phyloP scores from a whole-genome alignment of 768 basidiomycete genomes.

The Suillus bovinus region DNA sequence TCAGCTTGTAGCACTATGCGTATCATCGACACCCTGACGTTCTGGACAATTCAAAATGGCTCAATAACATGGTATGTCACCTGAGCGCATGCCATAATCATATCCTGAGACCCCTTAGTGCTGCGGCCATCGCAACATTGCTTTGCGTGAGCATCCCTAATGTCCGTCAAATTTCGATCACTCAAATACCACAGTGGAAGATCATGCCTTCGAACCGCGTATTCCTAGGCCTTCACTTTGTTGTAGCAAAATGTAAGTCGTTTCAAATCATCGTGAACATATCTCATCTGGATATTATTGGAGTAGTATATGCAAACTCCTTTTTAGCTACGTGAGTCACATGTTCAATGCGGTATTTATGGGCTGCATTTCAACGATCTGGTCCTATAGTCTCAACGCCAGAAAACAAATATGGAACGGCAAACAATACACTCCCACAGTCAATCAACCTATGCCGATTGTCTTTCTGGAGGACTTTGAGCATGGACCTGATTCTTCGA shows the following conservation, averaged over 20 bases:
- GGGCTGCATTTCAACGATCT: not conserved
- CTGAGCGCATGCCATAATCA: not conserved
- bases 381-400: conserved; percentile 19
- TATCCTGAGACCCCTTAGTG: conserved; percentile 11
- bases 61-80: conserved; percentile 21
- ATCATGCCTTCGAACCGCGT: conserved; percentile 23
- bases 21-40: conserved; percentile 21
- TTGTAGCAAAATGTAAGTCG: conserved; percentile 22
- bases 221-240: conserved; percentile 25
- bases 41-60: conserved; percentile 27
- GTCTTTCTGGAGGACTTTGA: not conserved
- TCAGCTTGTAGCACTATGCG: conserved; percentile 18
- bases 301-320: conserved; percentile 26
- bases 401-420: conserved; percentile 15
- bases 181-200: conserved; percentile 15
- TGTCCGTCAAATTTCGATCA: not conserved
- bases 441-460: conserved; percentile 8
- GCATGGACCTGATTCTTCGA: not conserved
- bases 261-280: not conserved
- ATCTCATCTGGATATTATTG: not conserved
- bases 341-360: not conserved
- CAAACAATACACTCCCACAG: not conserved
- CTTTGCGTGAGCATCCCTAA: conserved; percentile 16
- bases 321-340: conserved; percentile 26
- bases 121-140: conserved; percentile 18